These are phyloP conservation scores for Gynostemma pentaphyllum DNA, from an alignment of 306 rosid genomes.

Conservation along the genomic window DNA sequence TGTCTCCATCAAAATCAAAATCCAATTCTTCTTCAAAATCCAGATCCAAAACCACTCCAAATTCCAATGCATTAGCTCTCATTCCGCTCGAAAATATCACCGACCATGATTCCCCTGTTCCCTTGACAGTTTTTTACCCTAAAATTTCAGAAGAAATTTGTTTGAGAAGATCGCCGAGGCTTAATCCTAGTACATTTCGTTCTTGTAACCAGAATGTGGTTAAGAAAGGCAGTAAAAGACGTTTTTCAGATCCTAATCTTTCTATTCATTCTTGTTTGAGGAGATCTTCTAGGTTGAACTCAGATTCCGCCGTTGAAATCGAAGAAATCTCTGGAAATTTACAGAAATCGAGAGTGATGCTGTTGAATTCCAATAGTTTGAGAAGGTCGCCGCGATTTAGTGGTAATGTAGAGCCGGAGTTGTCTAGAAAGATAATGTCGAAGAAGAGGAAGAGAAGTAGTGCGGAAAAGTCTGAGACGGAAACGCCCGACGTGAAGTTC, in stretches of 20 bases:
- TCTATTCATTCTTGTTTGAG: neutral
- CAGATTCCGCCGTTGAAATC: neutral
- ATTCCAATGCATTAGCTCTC: neutral
- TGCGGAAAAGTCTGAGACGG: neutral
- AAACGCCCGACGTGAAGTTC: neutral
- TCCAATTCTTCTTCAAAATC: neutral
- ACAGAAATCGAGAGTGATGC: neutral
- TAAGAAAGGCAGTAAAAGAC: neutral
- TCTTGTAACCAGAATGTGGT: neutral
- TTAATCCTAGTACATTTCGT: neutral
- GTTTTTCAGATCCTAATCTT: neutral
- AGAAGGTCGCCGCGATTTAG: conserved; percentile 26
- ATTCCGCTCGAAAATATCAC: neutral
- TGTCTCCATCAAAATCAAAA: neutral
- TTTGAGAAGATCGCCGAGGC: conserved; percentile 16
- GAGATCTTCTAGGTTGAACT: neutral
- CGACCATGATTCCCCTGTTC: neutral
- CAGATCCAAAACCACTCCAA: neutral
- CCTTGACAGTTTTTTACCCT: conserved; percentile 2
- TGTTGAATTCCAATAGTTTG: neutral
- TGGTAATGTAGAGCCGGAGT: neutral
- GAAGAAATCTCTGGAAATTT: neutral
- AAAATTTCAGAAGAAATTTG: no score
- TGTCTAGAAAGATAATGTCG: neutral
- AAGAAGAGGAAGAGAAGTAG: neutral